Evolutionary conservation across 768 basidiomycete species (phyloP).

Genomic region (Pleurotus pulmonarius): DNA sequence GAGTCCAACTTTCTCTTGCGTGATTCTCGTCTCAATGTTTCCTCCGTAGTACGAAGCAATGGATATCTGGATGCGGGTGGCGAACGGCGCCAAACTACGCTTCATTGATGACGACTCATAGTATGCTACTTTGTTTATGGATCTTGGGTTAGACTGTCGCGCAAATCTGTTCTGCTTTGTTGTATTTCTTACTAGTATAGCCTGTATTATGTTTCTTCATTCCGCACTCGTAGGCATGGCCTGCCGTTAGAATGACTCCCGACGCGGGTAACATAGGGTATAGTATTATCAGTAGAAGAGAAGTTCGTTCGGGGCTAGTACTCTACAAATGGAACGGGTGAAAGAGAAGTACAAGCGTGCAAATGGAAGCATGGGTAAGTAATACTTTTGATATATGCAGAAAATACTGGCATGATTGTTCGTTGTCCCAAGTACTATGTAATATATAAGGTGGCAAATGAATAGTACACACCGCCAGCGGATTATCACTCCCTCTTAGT

Average conservation of each 20-base stretch:
- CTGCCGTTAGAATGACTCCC: no score
- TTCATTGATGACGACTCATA: constrained; percentile 40
- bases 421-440: no score
- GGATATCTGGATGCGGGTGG: constrained; percentile 77
- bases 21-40: constrained; percentile 9
- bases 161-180: constrained; percentile 9
- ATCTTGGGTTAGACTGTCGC: constrained; percentile 3
- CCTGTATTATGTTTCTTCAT: background rate
- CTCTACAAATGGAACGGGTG: no score
- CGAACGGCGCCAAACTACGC: constrained; percentile 77
- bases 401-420: no score
- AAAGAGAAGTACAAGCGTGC: no score
- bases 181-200: background rate
- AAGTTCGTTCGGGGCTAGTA: no score
- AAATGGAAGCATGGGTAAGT: no score
- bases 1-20: constrained; percentile 20
- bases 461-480: no score
- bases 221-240: background rate
- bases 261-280: no score
- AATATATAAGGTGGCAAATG: no score
- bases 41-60: constrained; percentile 77
- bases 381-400: no score
- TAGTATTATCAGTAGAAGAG: no score
- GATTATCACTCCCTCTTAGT: constrained; percentile 33
- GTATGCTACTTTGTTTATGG: background rate